phyloP scores from a whole-genome alignment of 331 rosid species.

The Pyrus hybrid region DNA sequence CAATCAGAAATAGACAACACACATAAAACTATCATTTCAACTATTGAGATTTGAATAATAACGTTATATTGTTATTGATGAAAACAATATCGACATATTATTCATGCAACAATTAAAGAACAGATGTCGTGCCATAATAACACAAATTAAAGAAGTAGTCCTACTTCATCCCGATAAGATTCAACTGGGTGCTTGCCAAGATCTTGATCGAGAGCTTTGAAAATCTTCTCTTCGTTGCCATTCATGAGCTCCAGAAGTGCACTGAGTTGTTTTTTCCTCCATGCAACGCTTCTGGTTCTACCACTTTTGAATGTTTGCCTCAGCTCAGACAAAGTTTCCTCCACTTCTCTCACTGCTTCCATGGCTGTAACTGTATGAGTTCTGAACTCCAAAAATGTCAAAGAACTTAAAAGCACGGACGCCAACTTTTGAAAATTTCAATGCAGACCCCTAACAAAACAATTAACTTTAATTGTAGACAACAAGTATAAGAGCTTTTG shows the following conservation, averaged over 20 bases:
- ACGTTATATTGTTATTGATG: no score
- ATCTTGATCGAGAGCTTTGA: constrained; percentile 58
- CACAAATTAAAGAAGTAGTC: neutral
- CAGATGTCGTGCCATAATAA: neutral
- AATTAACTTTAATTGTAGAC: neutral
- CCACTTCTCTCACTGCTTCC: constrained; percentile 19
- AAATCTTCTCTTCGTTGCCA: constrained; percentile 49
- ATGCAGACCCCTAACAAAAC: no score
- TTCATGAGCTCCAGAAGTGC: constrained; percentile 46
- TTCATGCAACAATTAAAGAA: neutral
- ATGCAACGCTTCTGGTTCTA: constrained; percentile 43
- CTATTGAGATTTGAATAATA: neutral
- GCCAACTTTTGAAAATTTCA: no score
- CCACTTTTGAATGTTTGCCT: constrained; percentile 54
- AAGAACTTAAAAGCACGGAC: no score
- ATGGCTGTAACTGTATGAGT: neutral
- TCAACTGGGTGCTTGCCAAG: constrained; percentile 82
- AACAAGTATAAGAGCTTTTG: neutral
- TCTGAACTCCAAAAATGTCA: neutral
- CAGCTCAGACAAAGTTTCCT: constrained; percentile 30
- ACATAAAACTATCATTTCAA: no score
- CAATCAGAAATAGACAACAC: no score
- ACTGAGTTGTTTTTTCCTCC: constrained; percentile 73
- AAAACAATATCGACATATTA: no score
- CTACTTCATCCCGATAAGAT: constrained; percentile 76